Evolutionary conservation across 441 rosid species (phyloP), one percentile per base, ranked within the genome.

Genomic region (Erodium trifolium): DNA sequence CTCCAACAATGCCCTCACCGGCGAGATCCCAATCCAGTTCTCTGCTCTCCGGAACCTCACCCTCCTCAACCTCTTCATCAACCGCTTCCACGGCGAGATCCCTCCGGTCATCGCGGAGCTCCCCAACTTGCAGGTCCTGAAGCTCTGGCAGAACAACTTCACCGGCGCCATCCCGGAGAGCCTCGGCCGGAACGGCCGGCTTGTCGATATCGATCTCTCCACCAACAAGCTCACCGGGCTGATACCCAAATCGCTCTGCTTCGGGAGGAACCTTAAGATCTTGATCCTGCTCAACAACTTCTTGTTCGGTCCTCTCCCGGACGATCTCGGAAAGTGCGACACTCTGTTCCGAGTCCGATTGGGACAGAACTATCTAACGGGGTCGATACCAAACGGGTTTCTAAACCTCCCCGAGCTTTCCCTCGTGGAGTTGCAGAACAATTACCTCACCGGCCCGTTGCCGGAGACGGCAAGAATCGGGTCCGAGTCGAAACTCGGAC

Each of bases 141-240:
- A 93, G 84, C 67, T 93, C 29, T 93, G 98, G 98, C 97, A 89
- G 63, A 93, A 93, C 57, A 91, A 91, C 73, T 89, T 93, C 82
- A 91, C 98, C 0, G 96, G 90, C 23, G 86, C 80, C 45, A 86
- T 93, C 63, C 97, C 97, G 7, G 82, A 77, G 68, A 79, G 34
- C 8, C 41, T 37, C 41, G 41, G 41, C 4, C 6, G 41, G 41
- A 37, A 37, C 41, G 41, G 41, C 6, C 86, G 81, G 66, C 87
- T 91, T 31, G 73, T 59, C 57, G 41, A 78, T 68, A 80, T 93
- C 5, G 98, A 93, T 79, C 85, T 93, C 65, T 91, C 97, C 2
- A 88, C 97, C 13, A 93, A 93, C 68, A 93, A 91, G 67, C 78
- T 93, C 47, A 93, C 96, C 3, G 97, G 97, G 8, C 78, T 76